A percentile compares a stretch with the other conserved stretches of the same genome.
phyloP scores from a whole-genome alignment of 225 moss, liverwort and hornwort genomes.

The Pseudoscleropodium purum region DNA sequence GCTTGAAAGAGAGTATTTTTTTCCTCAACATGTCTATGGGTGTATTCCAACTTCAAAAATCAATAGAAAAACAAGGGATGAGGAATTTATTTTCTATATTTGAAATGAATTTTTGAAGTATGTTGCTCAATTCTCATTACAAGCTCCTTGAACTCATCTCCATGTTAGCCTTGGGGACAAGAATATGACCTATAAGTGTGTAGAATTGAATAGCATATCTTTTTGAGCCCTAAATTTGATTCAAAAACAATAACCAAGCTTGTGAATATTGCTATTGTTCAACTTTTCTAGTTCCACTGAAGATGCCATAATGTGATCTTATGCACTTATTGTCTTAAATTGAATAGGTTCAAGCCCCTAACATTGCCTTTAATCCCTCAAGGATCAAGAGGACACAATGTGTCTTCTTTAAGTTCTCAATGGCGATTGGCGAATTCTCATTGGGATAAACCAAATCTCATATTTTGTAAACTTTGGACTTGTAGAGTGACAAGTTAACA shows the following conservation, averaged over 20 bases:
- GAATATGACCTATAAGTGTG: background rate
- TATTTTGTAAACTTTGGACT: too few species aligned
- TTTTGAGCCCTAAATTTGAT: background rate
- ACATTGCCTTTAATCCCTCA: too few species aligned
- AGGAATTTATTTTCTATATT: background rate
- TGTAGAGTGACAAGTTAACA: too few species aligned
- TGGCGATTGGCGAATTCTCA: too few species aligned
- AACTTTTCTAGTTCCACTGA: background rate
- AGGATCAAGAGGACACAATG: too few species aligned
- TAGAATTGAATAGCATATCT: background rate
- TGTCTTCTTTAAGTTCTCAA: too few species aligned
- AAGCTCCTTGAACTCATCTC: background rate
- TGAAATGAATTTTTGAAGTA: background rate
- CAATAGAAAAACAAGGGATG: background rate
- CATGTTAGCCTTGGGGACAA: background rate
- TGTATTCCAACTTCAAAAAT: background rate
- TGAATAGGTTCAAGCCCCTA: too few species aligned
- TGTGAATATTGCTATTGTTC: rapidly evolving
- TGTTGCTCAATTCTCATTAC: background rate
- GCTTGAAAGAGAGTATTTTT: background rate
- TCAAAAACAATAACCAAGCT: background rate
- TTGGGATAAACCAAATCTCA: too few species aligned
- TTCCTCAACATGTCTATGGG: rapidly evolving
- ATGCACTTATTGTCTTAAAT: background rate
- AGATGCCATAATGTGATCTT: background rate